Conservation (phyloP, 202 grass and related monocot genomes). For the Schoenoplectus triqueter region DNA sequence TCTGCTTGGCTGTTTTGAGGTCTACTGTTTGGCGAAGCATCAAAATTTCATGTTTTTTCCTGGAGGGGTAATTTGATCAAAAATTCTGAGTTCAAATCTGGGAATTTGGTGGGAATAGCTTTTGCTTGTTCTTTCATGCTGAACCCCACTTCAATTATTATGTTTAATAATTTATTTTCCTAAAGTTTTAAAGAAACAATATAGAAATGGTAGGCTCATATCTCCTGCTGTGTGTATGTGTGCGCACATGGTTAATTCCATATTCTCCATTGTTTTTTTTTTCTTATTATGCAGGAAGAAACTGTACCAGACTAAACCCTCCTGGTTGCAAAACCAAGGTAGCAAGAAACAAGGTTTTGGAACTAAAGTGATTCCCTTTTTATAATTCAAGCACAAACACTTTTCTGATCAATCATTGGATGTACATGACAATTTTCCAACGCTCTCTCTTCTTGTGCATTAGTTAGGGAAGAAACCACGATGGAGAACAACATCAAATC, state of each 20-base stretch:
- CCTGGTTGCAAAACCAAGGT: slow-evolving; percentile 25
- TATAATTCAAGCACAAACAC: not conserved
- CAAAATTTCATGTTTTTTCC: not conserved
- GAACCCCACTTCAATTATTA: slow-evolving; percentile 13
- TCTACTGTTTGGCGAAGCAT: slow-evolving; percentile 16
- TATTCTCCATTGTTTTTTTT: not conserved
- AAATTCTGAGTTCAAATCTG: slow-evolving; percentile 3
- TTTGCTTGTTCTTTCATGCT: not conserved
- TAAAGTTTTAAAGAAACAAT: slow-evolving; percentile 6
- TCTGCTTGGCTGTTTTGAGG: slow-evolving; percentile 27
- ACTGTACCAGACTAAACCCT: not conserved
- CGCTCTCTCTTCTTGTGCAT: slow-evolving; percentile 19
- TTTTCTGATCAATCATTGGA: slow-evolving; percentile 4
- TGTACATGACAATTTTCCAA: not conserved
- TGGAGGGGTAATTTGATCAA: slow-evolving; percentile 4
- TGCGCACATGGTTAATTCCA: not conserved
- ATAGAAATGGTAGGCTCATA: not conserved
- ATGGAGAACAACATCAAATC: slow-evolving; percentile 74
- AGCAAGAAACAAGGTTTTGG: not conserved
- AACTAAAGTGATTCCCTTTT: not conserved
- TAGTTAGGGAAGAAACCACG: slow-evolving; percentile 33
- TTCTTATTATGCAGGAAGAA: not conserved
- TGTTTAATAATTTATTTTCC: not conserved
- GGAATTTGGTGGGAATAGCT: slow-evolving; percentile 27
- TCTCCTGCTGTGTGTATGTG: not conserved